A percentile compares a stretch with the other conserved stretches of the same genome.
These are phyloP conservation scores for Hirsutella minnesotensis DNA, from an alignment of 2,329 filamentous ascomycete species.

Conservation along the genomic window DNA sequence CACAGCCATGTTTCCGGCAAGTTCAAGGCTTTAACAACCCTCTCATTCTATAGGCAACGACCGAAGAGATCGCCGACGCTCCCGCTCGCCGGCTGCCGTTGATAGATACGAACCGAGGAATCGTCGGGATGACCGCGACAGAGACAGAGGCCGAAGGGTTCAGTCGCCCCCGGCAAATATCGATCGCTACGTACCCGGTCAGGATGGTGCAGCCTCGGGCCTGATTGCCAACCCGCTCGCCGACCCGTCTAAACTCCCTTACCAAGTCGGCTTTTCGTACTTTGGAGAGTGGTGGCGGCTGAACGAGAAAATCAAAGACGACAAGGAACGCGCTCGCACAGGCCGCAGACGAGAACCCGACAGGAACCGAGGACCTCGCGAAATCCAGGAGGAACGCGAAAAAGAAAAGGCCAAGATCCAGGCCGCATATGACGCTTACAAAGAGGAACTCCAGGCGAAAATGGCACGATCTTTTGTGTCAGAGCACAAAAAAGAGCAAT, in stretches of 20 bases:
- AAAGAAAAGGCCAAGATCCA: conserved; percentile 73
- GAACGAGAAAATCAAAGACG: conserved; percentile 73
- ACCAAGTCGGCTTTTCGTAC: conserved; percentile 76
- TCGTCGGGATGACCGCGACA: conserved; percentile 54
- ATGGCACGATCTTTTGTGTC: conserved; percentile 86
- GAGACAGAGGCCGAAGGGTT: conserved; percentile 53
- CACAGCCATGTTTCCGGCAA: neutral
- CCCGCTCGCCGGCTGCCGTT: conserved; percentile 58
- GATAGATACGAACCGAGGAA: conserved; percentile 66
- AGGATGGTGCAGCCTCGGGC: conserved; percentile 38
- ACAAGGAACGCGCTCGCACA: conserved; percentile 59
- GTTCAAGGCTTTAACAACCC: neutral
- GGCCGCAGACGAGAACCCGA: conserved; percentile 58
- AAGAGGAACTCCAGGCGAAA: conserved; percentile 56
- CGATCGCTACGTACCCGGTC: conserved; percentile 73
- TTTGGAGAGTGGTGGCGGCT: conserved; percentile 80
- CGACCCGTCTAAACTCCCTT: conserved; percentile 61
- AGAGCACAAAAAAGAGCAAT: conserved; percentile 90
- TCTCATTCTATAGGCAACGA: conserved; percentile 34
- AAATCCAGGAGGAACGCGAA: conserved; percentile 61
- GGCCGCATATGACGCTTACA: conserved; percentile 53
- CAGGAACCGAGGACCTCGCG: conserved; percentile 49
- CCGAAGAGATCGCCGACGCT: conserved; percentile 49
- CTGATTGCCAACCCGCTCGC: conserved; percentile 51
- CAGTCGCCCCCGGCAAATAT: conserved; percentile 58